A percentile compares a stretch with the other conserved stretches of the same genome.
Evolutionary conservation across 805 yeast genomes (phyloP).

Genomic region (Yarrowia hollandica): DNA sequence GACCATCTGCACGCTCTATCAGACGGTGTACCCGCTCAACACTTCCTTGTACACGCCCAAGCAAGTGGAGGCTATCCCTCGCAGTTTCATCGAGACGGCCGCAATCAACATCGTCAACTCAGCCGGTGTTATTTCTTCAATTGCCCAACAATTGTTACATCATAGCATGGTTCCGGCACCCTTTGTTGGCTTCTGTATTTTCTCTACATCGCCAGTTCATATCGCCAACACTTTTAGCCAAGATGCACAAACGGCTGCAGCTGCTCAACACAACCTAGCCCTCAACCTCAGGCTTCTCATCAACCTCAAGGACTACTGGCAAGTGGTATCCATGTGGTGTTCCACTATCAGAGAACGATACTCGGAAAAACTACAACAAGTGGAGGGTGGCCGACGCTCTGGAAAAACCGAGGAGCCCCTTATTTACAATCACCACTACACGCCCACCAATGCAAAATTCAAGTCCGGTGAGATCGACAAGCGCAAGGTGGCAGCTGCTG

Average conservation of each 20-base stretch:
- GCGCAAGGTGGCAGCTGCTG: conserved; percentile 20
- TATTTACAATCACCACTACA: conserved; percentile 23
- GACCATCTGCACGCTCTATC: conserved; percentile 39
- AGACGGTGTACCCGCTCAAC: conserved; percentile 40
- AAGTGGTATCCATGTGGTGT: conserved; percentile 43
- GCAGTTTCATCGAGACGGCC: conserved; percentile 39
- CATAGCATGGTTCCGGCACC: conserved; percentile 40
- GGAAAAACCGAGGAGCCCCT: conserved; percentile 16
- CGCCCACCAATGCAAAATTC: conserved; percentile 14
- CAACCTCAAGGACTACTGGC: conserved; percentile 41
- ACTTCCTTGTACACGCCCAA: background rate
- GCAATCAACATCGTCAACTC: conserved; percentile 40
- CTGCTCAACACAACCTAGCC: conserved; percentile 41
- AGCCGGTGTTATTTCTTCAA: conserved; percentile 40
- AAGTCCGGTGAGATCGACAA: conserved; percentile 22
- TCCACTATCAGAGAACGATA: conserved; percentile 40
- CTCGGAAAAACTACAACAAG: conserved; percentile 26
- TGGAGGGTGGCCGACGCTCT: conserved; percentile 10
- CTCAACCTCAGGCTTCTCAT: conserved; percentile 39
- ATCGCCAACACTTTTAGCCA: conserved; percentile 41
- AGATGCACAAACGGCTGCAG: conserved; percentile 37
- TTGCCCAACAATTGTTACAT: conserved; percentile 38
- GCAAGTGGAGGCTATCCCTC: conserved; percentile 33
- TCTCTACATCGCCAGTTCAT: conserved; percentile 41
- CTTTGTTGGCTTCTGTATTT: conserved; percentile 42